Evolutionary conservation across 2,329 filamentous ascomycete species (phyloP).

Genomic region (Microdochium paspali): DNA sequence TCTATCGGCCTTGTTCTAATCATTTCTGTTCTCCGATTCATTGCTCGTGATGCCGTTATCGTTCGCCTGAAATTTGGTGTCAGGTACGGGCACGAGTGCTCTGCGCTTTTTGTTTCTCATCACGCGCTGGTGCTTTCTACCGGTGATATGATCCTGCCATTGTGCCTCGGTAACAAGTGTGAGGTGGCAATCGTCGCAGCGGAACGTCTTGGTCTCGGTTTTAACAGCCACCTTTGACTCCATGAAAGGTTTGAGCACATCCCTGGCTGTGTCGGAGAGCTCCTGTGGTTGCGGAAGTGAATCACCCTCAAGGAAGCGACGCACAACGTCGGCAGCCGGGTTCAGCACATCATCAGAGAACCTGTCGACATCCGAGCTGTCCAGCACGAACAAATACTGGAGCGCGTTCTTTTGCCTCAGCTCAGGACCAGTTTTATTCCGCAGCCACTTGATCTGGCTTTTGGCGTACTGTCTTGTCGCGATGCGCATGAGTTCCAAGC

Average conservation of each 20-base stretch:
- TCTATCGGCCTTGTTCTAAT: no score
- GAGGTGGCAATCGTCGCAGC: conserved; percentile 66
- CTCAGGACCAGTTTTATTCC: conserved; percentile 67
- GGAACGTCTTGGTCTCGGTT: conserved; percentile 25
- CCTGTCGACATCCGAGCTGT: conserved; percentile 58
- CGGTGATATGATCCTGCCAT: conserved; percentile 35
- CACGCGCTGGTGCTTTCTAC: conserved; percentile 25
- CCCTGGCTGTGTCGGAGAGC: conserved; percentile 36
- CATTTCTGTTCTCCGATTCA: neutral
- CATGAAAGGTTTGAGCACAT: conserved; percentile 48
- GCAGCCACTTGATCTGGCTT: conserved; percentile 79
- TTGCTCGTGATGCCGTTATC: neutral
- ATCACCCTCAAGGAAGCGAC: conserved; percentile 51
- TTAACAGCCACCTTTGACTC: conserved; percentile 47
- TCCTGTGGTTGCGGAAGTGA: conserved; percentile 40
- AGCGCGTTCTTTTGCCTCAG: conserved; percentile 45
- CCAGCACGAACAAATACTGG: conserved; percentile 64
- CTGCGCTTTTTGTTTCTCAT: conserved; percentile 15
- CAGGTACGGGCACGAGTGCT: conserved; percentile 13
- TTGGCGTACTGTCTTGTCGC: conserved; percentile 84
- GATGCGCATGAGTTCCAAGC: conserved; percentile 67
- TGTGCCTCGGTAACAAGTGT: conserved; percentile 46
- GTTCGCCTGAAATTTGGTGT: neutral
- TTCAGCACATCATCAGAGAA: conserved; percentile 58
- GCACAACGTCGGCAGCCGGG: conserved; percentile 53